These are phyloP conservation scores for Rhizophlyctis rosea DNA, from an alignment of 192 early-diverging fungal genomes.

Conservation along the genomic window DNA sequence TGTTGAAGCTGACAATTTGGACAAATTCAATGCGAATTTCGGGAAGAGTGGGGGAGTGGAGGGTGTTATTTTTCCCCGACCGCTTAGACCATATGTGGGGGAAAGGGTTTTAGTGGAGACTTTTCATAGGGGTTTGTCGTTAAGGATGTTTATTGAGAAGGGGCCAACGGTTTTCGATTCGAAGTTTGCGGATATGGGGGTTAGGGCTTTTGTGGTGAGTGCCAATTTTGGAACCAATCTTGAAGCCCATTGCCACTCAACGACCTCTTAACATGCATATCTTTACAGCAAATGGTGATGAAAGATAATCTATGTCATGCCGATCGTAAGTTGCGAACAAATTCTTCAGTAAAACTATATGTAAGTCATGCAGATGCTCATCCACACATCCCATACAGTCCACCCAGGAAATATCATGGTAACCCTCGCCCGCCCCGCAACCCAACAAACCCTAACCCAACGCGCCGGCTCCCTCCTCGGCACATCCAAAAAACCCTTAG, in stretches of 20 bases:
- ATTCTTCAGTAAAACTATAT: too few species aligned
- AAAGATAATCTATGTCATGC: constrained; percentile 93
- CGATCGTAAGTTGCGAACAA: too few species aligned
- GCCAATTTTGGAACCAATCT: too few species aligned
- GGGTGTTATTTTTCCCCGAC: constrained; percentile 62
- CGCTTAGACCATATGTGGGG: constrained; percentile 50
- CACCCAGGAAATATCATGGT: constrained; percentile 93
- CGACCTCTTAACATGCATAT: constrained; percentile 14
- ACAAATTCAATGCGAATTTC: constrained; percentile 43
- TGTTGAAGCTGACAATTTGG: constrained; percentile 71
- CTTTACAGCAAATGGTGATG: constrained; percentile 78
- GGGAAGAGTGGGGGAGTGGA: constrained; percentile 18
- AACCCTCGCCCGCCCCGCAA: constrained; percentile 57
- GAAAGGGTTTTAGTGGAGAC: constrained; percentile 78
- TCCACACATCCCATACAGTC: too few species aligned
- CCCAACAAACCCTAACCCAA: constrained; percentile 4
- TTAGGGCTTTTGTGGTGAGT: constrained; percentile 67
- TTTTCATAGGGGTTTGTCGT: constrained; percentile 70
- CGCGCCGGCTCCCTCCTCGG: constrained; percentile 10
- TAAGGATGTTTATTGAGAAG: constrained; percentile 67
- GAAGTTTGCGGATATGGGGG: constrained; percentile 74
- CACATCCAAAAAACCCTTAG: constrained; percentile 11
- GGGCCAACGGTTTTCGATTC: constrained; percentile 66
- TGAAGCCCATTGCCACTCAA: too few species aligned
- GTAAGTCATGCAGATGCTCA: too few species aligned